Percentiles rank a stretch among this genome's conserved stretches.
These are phyloP conservation scores for Penicillium sp. DNA, from an alignment of 2,329 filamentous ascomycete genomes.

Conservation along the genomic window DNA sequence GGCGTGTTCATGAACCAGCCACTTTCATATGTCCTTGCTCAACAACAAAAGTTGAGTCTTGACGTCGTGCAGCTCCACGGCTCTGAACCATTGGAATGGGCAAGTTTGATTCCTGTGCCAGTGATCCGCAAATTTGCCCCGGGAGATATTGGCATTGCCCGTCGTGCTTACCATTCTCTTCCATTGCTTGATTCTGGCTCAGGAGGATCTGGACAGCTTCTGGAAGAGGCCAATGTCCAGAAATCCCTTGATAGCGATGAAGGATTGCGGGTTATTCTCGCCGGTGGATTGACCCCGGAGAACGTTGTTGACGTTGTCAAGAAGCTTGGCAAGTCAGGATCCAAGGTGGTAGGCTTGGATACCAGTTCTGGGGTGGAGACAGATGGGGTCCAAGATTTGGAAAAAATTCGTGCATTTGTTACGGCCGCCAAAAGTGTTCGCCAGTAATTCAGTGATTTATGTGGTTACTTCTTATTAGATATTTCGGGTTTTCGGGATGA, in stretches of 20 bases:
- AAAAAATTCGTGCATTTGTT: slow-evolving; percentile 80
- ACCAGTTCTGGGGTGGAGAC: slow-evolving; percentile 93
- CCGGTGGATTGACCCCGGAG: slow-evolving; percentile 76
- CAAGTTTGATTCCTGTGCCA: slow-evolving; percentile 81
- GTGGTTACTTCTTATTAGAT: neutral
- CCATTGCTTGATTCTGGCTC: slow-evolving; percentile 84
- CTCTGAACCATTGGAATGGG: slow-evolving; percentile 89
- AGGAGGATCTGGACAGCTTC: slow-evolving; percentile 74
- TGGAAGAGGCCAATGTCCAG: slow-evolving; percentile 71
- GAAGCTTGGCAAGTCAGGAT: slow-evolving; percentile 59
- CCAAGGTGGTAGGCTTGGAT: slow-evolving; percentile 77
- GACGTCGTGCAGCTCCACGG: slow-evolving; percentile 94
- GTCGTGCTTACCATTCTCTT: slow-evolving; percentile 77
- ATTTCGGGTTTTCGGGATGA: slow-evolving; percentile 1
- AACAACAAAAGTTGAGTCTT: slow-evolving; percentile 72
- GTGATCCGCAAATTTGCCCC: slow-evolving; percentile 86
- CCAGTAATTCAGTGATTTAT: slow-evolving; percentile 15
- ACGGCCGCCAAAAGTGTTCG: slow-evolving; percentile 63
- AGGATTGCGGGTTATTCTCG: slow-evolving; percentile 74
- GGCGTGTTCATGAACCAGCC: slow-evolving; percentile 94
- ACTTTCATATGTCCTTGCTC: slow-evolving; percentile 74
- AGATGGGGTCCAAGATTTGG: slow-evolving; percentile 74
- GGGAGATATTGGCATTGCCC: slow-evolving; percentile 67
- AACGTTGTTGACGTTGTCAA: slow-evolving; percentile 71
- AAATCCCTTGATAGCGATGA: slow-evolving; percentile 64